Conservation (phyloP, 1,284 basidiomycete genomes). For the Cutaneotrichosporon dermatis region DNA sequence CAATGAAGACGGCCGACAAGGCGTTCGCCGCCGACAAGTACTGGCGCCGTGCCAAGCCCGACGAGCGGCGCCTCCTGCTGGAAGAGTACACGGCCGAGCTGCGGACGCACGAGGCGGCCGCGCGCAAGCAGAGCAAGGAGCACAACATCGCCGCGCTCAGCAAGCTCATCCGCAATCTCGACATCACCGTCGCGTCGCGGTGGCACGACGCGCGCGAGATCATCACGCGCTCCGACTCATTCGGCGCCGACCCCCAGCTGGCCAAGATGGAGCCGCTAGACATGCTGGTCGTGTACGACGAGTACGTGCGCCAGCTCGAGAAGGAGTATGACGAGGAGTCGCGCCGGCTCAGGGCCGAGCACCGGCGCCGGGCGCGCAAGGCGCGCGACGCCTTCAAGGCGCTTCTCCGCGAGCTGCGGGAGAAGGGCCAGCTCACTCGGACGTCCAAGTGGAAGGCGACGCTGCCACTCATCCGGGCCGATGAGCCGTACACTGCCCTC, state of each 20-base stretch:
- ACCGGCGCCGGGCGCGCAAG: constrained; percentile 74
- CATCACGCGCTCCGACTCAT: constrained; percentile 70
- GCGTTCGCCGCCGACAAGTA: constrained; percentile 76
- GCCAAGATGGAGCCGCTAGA: constrained; percentile 79
- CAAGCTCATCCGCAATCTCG: constrained; percentile 69
- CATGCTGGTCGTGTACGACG: constrained; percentile 84
- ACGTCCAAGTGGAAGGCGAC: constrained; percentile 87
- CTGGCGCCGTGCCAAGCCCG: constrained; percentile 79
- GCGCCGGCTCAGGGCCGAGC: constrained; percentile 71
- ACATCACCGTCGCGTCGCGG: constrained; percentile 79
- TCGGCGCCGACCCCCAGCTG: constrained; percentile 67
- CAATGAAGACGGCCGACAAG: constrained; percentile 77
- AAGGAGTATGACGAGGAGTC: constrained; percentile 81
- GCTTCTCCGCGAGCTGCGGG: constrained; percentile 66
- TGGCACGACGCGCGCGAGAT: constrained; percentile 77
- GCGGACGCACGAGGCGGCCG: constrained; percentile 75
- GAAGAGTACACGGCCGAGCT: constrained; percentile 83
- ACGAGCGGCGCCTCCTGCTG: constrained; percentile 77
- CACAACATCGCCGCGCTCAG: constrained; percentile 75
- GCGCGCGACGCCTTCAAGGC: constrained; percentile 81
- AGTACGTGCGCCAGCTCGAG: constrained; percentile 79
- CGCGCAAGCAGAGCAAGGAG: constrained; percentile 59
- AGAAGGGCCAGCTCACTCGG: constrained; percentile 66
- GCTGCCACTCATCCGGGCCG: constrained; percentile 68
- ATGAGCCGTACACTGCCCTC: constrained; percentile 76